Base-by-base conservation (phyloP, 2,329 filamentous ascomycete genomes). In the Colletotrichum sp. region DNA sequence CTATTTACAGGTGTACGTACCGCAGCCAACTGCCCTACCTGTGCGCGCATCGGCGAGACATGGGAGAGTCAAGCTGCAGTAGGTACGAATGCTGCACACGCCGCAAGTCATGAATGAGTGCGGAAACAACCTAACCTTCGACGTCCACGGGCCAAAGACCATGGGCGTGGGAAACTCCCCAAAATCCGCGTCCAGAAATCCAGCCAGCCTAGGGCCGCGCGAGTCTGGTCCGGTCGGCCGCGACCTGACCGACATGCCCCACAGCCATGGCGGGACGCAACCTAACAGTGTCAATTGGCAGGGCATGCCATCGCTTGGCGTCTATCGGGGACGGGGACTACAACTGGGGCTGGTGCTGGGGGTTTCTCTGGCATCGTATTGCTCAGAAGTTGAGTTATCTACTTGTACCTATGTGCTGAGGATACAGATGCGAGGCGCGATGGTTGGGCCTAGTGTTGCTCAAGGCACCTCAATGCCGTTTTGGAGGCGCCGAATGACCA, bases 191-290 rank as follows among this genome's bases (percentile, higher is more conserved):
- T 28, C 30, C 69, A 71, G 68, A 43, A 63, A n/a, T 61, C 18
- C 59, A 67, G 68, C 59, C 48, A 71, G 68, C 39, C 61, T 69
- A 74, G 52, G 61, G 48, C 65, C 14, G 28, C 43, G 30, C 68
- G 71, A 69, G 68, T 55, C 68, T 72, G 68, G 68, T 63, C 28
- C 52, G 55, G 68, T 75, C 69, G 72, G 72, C 72, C 68, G 72
- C 72, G 55, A 63, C 68, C 68, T 75, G 68, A 75, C 69, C 68
- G 63, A 72, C 61, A 43, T 24, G 72, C 21, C 69, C 72, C 72
- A 75, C 69, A 36, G 63, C 28, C 32, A 72, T 32, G 63, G 69
- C 72, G 69, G 72, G 39, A 75, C 72, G 61, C 69, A 72, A 72
- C 72, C 72, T 75, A 43, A 67, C 61, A 72, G 68, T 67, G 36